A percentile compares a stretch with the other conserved stretches of the same genome.
These are phyloP conservation scores for Suillus hirtellus DNA, from an alignment of 768 basidiomycete genomes.

Conservation along the genomic window DNA sequence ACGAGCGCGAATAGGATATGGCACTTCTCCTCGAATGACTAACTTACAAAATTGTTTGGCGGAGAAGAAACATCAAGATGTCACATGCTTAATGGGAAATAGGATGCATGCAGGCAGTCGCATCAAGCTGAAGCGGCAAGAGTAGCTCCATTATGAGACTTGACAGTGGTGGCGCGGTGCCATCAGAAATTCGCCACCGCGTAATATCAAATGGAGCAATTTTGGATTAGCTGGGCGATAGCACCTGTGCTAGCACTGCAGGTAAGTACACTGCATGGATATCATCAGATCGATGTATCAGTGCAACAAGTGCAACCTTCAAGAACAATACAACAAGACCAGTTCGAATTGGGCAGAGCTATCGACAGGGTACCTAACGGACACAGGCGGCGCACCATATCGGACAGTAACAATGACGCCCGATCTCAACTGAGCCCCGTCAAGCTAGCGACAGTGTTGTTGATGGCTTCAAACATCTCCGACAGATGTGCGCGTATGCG, in stretches of 20 bases:
- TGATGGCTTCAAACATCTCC: slow-evolving; percentile 30
- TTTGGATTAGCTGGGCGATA: neutral
- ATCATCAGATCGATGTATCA: neutral
- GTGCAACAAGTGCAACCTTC: neutral
- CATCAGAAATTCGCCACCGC: neutral
- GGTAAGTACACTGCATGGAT: neutral
- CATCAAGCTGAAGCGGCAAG: too few relatives aligned
- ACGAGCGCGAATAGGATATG: too few relatives aligned
- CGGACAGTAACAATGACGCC: neutral
- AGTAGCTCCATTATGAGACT: neutral
- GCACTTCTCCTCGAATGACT: too few relatives aligned
- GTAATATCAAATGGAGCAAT: too few relatives aligned
- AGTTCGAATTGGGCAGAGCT: neutral
- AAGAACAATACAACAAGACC: neutral
- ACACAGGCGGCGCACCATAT: neutral
- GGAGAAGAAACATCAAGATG: too few relatives aligned
- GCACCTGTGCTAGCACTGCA: neutral
- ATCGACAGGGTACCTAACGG: neutral
- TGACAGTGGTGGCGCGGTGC: neutral
- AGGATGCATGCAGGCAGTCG: neutral
- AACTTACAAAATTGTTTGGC: too few relatives aligned
- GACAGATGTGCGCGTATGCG: slow-evolving; percentile 22
- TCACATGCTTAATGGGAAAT: too few relatives aligned
- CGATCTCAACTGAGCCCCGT: slow-evolving; percentile 2
- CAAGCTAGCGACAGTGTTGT: slow-evolving; percentile 24